phyloP scores from a whole-genome alignment of 345 rosid genomes.

The Bruguiera parviflora region DNA sequence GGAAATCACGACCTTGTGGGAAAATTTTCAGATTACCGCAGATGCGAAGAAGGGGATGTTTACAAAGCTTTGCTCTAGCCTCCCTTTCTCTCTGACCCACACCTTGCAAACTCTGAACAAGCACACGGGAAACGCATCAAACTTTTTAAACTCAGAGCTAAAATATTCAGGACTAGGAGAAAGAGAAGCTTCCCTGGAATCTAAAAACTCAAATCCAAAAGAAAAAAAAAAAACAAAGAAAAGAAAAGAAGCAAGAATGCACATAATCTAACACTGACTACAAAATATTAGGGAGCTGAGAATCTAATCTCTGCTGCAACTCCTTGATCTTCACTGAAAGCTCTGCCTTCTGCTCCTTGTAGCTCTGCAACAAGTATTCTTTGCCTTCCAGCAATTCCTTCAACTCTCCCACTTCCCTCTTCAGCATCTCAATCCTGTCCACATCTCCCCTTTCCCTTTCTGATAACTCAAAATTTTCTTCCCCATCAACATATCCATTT shows the following conservation, averaged over 20 bases:
- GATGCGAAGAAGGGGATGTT: not conserved
- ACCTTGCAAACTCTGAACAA: conserved; percentile 9
- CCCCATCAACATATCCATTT: conserved; percentile 51
- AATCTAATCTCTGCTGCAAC: conserved; percentile 81
- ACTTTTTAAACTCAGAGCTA: conserved; percentile 6
- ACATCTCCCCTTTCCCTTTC: conserved; percentile 49
- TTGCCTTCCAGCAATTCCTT: conserved; percentile 92
- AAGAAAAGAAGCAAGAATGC: conserved; percentile 49
- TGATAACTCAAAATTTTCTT: conserved; percentile 33
- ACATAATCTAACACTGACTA: conserved; percentile 63
- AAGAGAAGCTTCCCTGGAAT: conserved; percentile 9
- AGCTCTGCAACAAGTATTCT: conserved; percentile 70
- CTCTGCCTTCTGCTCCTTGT: conserved; percentile 86
- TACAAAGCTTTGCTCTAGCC: not conserved
- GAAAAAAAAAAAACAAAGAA: not conserved
- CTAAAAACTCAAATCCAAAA: not conserved
- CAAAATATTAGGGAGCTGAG: conserved; percentile 82
- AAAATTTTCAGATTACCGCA: too few relatives aligned
- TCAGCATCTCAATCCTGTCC: conserved; percentile 69
- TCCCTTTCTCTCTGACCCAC: not conserved
- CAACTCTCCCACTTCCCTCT: conserved; percentile 72
- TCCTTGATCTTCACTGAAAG: conserved; percentile 73
- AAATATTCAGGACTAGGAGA: not conserved
- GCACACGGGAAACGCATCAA: conserved; percentile 5
- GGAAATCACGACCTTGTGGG: too few relatives aligned